phyloP scores from a whole-genome alignment of 179 eudicot species.

The Nepenthes alata region DNA sequence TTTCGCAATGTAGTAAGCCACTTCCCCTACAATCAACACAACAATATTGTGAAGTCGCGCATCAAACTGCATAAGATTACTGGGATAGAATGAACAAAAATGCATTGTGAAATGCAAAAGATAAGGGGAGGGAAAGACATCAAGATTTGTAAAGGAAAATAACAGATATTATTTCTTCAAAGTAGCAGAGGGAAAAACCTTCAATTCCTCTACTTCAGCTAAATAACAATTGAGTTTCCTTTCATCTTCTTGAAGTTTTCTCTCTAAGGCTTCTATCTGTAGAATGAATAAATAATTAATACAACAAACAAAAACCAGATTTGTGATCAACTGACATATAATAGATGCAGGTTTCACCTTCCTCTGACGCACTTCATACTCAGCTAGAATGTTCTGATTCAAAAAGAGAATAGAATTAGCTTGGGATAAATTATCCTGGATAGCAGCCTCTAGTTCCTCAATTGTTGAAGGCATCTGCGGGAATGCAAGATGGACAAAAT shows the following conservation, averaged over 20 bases:
- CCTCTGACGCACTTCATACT: slow-evolving; percentile 68
- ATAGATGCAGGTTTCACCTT: slow-evolving; percentile 28
- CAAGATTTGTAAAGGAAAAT: neutral
- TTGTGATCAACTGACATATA: slow-evolving; percentile 2
- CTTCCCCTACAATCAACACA: slow-evolving; percentile 42
- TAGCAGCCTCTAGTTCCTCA: slow-evolving; percentile 83
- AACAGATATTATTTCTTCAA: neutral
- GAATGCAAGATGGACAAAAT: neutral
- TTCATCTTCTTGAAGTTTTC: slow-evolving; percentile 55
- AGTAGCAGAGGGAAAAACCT: slow-evolving; percentile 30
- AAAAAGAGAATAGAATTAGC: slow-evolving; percentile 72
- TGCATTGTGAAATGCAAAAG: neutral
- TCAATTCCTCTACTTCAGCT: slow-evolving; percentile 54
- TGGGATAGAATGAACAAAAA: neutral
- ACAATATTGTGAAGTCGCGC: neutral
- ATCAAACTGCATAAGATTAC: neutral
- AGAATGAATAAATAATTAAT: slow-evolving; percentile 2
- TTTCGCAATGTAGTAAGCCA: slow-evolving; percentile 91
- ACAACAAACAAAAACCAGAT: slow-evolving; percentile 6
- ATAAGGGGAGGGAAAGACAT: neutral
- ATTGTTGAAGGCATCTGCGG: slow-evolving; percentile 82
- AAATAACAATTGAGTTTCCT: slow-evolving; percentile 24
- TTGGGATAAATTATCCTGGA: slow-evolving; percentile 59
- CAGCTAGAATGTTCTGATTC: slow-evolving; percentile 71
- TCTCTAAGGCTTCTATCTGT: slow-evolving; percentile 52